Evolutionary conservation across 805 yeast genomes (phyloP), one percentile per base, ranked within the genome.

Genomic region (Yamadazyma kitorensis): DNA sequence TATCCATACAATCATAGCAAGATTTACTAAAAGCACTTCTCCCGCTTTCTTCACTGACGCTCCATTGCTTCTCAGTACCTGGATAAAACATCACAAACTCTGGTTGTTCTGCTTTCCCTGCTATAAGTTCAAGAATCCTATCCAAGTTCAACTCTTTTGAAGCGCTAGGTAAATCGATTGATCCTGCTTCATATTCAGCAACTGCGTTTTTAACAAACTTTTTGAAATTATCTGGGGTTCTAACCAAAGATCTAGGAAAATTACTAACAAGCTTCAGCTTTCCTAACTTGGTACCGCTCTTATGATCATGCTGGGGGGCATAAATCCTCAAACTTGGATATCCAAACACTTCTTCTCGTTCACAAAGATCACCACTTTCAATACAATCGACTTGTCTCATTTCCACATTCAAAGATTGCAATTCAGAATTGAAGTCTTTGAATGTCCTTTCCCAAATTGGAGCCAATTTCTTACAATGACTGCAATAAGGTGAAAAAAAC

Each of bases 401-500:
- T 14, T 67, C 66, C 11, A 82, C 66, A 2, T 68, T 66, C 32
- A 74, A 45, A 6, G 57, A 46, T 12, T 62, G 52, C 28, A 72
- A 70, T 24, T 75, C 79, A 7, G 58, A 54, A 23, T 68, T 56
- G 47, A 76, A 72, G 4, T 57, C 54, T 16, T 64, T 48, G 61
- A 77, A 85, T 0, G 91, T 73, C 36, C 72, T 66, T 39, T 78
- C 73, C 97, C 98, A 93, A 6, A 63, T 70, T 1, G 98, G 98
- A 2, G 86, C 93, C 34, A 93, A 61, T 6, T 62, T 68, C 41
- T 64, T 72, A 61, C 98, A 93, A 59, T 91, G 98, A 6, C 64
- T 55, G 55, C 98, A 93, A 50, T 81, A 81, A 0, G 98, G 98
- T 20, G 96, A 86, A 54, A 61, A 93, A 59, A 87, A 89, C 60